phyloP scores from a whole-genome alignment of 2,329 filamentous ascomycete genomes.

The Chrysoporthe cubensis region DNA sequence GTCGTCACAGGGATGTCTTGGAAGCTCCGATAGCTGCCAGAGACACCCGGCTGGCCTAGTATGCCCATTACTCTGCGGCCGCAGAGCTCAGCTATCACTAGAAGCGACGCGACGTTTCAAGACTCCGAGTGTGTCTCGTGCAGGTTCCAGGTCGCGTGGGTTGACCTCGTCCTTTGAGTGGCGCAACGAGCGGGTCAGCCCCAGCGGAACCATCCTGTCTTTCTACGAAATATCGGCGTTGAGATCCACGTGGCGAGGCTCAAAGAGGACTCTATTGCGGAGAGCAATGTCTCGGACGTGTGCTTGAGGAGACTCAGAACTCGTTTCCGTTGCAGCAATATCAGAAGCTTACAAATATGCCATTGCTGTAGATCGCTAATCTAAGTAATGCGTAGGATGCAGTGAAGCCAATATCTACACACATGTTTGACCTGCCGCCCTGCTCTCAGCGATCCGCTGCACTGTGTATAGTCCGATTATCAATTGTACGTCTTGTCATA shows the following conservation, averaged over 20 bases:
- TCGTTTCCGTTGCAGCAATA: conserved; percentile 14
- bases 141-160: not conserved
- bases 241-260: conserved; percentile 13
- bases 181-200: not conserved
- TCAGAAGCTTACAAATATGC: not conserved
- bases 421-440: conserved; percentile 5
- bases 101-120: not conserved
- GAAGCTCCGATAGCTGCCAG: not conserved
- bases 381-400: conserved; percentile 3
- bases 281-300: conserved; percentile 15
- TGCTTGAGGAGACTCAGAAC: conserved; percentile 14
- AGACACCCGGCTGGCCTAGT: not conserved
- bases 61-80: not conserved
- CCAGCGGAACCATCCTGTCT: not conserved
- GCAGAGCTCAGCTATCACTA: not conserved
- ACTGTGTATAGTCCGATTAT: not conserved
- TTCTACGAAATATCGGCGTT: not conserved
- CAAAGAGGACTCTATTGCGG: conserved; percentile 9
- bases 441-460: not conserved
- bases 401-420: conserved; percentile 9
- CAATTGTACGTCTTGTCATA: not conserved
- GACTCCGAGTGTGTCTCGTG: not conserved
- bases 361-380: conserved; percentile 5
- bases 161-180: not conserved
- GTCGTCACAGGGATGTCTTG: not conserved